Base-by-base conservation (phyloP, 768 basidiomycete genomes). In the Cystofilobasidium bisporidii region DNA sequence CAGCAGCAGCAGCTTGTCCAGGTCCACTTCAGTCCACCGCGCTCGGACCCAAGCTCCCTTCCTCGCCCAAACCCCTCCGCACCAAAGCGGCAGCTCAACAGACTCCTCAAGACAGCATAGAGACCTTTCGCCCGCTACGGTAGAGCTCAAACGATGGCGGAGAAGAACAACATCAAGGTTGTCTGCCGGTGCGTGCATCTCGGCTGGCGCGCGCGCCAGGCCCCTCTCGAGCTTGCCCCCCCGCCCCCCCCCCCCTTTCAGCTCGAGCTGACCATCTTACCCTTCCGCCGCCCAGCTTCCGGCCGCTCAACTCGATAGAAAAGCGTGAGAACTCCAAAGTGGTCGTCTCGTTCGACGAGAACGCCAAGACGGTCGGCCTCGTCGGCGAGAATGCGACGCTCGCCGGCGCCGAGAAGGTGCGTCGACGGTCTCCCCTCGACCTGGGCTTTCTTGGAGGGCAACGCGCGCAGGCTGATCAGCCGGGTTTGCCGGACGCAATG, bases 141-240 rank as follows among this genome's bases (percentile, higher is more conserved):
- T 36, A 36, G 36, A 36, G 36, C 12, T 12, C 6, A 5, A 36
- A 12, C 36, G 36, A 66, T 66, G 65, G 56, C 65, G 17, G 63
- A 64, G 1, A 38, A 41, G 24, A 61, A 61, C 33, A 56, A 68
- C 45, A 33, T 55, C 50, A 61, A 98, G 82, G 96, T 99, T 75
- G 91, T 99, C 72, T 98, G 94, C 83, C 91, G 94, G 94, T 93
- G 73, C 72, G 91, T 56, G n/a, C n/a, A n/a, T n/a, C n/a, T n/a
- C n/a, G n/a, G n/a, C 64, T 48, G 40, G 66, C 50, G 36, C 38
- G 57, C 26, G 41, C 38, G 5, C 73, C n/a, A n/a, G n/a, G n/a
- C n/a, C n/a, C n/a, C n/a, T n/a, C 64, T 40, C 53, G 62, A 64
- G 57, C 15, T 36, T 61, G 36, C 22, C 56, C 41, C 22, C 58